Evolutionary conservation across 257 asterid species (phyloP), one percentile per base, ranked within the genome.

Genomic region (Solanum peruvianum): DNA sequence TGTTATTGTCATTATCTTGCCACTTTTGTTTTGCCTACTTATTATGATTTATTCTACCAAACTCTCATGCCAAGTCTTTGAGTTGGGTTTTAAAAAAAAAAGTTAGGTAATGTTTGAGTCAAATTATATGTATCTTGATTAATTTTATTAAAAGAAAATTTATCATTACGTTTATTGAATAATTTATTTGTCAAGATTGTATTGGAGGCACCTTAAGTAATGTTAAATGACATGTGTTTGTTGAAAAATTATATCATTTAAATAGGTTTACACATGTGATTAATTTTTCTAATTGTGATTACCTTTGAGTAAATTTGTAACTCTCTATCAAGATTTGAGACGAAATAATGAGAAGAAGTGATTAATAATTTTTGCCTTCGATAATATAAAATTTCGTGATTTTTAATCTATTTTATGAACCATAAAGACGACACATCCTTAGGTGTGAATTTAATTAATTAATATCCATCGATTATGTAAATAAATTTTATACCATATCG

Each of bases 301-400:
- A 67, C 18, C 0, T 37, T 3, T 13, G 31, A 67, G 73, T 67
- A 12, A 67, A 67, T 67, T 67, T 1, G 9, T 11, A 5, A n/a
- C 15, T n/a, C 23, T 9, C 8, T 7, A 0, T 62, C 16, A 62
- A 62, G 6, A 62, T 62, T n/a, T n/a, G 11, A 62, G 33, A 62
- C 15, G 5, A 62, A 62, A 62, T 52, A 1, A 52, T 52, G 23
- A 52, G 62, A 62, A n/a, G 15, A n/a, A 62, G n/a, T n/a, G 1
- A n/a, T 62, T 11, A 62, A 2, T 15, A n/a, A 11, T 12, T 62
- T 62, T 62, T n/a, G 8, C 1, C 2, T n/a, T 0, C 0, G 0
- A n/a, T 62, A 6, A 6, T 5, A 62, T 67, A 11, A 11, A 7
- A 27, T 0, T 4, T 67, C 1, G 7, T 67, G 2, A 1, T 67